Conservation (phyloP, 345 rosid genomes). For the Stellera chamaejasme region DNA sequence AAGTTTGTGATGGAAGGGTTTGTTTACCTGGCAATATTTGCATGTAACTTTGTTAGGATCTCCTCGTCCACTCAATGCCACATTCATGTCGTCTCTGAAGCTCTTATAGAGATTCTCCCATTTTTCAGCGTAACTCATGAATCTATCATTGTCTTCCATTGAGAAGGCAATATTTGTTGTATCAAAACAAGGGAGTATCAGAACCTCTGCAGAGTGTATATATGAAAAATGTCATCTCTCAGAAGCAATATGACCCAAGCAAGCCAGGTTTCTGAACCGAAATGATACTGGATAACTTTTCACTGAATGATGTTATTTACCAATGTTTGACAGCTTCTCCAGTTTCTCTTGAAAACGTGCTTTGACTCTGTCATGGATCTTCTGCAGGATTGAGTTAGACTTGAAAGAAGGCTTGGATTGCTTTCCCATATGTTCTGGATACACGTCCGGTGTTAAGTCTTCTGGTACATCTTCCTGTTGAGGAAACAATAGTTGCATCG, state of each 20-base stretch:
- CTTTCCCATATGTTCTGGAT: slow-evolving; percentile 59
- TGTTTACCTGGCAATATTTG: slow-evolving; percentile 51
- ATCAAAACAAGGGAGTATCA: slow-evolving; percentile 42
- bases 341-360: slow-evolving; percentile 18
- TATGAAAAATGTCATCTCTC: not conserved
- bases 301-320: slow-evolving; percentile 20
- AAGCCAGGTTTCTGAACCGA: not conserved
- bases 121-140: slow-evolving; percentile 12
- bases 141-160: not conserved
- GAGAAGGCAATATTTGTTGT: not conserved
- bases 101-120: slow-evolving; percentile 25
- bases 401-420: slow-evolving; percentile 16
- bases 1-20: not conserved
- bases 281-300: too few species aligned
- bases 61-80: slow-evolving; percentile 13
- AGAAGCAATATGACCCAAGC: not conserved
- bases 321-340: slow-evolving; percentile 19
- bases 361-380: slow-evolving; percentile 41
- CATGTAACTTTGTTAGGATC: slow-evolving; percentile 25
- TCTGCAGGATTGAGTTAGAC: slow-evolving; percentile 61
- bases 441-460: slow-evolving; percentile 30
- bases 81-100: slow-evolving; percentile 45
- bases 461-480: slow-evolving; percentile 43
- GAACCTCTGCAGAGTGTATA: slow-evolving; percentile 28
- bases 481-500: not conserved